A percentile compares a stretch with the other conserved stretches of the same genome.
phyloP scores from a whole-genome alignment of 176 grass and related monocot species.

The Ananas comosus region DNA sequence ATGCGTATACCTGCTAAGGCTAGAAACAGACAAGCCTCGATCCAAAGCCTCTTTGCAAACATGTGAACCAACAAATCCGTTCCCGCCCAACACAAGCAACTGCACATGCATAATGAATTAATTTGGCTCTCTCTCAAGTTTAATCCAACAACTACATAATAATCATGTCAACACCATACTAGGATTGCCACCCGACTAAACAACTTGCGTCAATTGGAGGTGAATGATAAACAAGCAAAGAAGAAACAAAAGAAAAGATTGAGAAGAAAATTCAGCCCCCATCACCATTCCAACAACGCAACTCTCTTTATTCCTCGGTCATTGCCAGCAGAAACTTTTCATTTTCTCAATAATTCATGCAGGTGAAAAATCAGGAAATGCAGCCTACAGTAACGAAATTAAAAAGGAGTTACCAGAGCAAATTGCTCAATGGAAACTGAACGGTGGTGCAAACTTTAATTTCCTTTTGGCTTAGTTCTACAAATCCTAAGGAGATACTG shows the following conservation, averaged over 20 bases:
- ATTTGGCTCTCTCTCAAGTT: background rate
- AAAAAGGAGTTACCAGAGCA: background rate
- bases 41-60: slow-evolving; percentile 87
- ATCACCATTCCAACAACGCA: no score
- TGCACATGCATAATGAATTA: slow-evolving; percentile 21
- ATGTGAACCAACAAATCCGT: slow-evolving; percentile 88
- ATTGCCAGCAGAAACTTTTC: no score
- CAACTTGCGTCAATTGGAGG: no score
- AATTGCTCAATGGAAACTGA: background rate
- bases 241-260: no score
- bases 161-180: background rate
- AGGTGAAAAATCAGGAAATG: background rate
- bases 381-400: no score
- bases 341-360: background rate
- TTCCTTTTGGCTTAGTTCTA: no score
- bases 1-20: slow-evolving; percentile 71
- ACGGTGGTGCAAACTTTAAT: no score
- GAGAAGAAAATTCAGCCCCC: no score
- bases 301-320: no score
- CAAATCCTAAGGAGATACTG: no score
- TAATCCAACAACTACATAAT: background rate
- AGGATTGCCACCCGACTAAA: background rate
- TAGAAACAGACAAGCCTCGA: slow-evolving; percentile 62
- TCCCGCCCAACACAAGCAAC: slow-evolving; percentile 85
- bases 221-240: no score